A percentile compares a stretch with the other conserved stretches of the same genome.
These are phyloP conservation scores for Populus simonii DNA, from an alignment of 345 rosid genomes.

Conservation along the genomic window DNA sequence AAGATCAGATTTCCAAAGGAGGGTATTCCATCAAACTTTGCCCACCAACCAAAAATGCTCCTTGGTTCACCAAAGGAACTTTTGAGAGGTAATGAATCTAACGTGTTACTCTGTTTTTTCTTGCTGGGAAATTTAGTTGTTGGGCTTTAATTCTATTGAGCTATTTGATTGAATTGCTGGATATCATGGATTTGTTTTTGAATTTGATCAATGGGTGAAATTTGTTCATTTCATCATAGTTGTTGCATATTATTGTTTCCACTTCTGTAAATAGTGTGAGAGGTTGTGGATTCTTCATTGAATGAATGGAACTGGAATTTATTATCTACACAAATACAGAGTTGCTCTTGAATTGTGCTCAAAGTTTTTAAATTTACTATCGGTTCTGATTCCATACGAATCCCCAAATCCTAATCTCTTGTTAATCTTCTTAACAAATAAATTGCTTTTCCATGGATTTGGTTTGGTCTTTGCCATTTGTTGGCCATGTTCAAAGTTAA, in stretches of 20 bases:
- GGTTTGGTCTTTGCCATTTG: background rate
- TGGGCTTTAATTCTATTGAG: background rate
- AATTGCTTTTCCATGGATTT: background rate
- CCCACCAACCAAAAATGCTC: conserved; percentile 48
- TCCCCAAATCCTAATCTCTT: background rate
- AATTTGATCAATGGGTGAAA: background rate
- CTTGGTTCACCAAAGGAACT: conserved; percentile 88
- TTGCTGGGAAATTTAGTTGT: background rate
- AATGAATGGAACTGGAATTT: background rate
- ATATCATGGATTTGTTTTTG: background rate
- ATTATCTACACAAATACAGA: background rate
- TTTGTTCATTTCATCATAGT: background rate
- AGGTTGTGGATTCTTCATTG: background rate
- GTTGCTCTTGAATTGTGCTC: background rate
- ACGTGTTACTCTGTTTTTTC: background rate
- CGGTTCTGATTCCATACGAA: background rate
- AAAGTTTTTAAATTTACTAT: background rate
- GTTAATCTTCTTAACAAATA: conserved; percentile 5
- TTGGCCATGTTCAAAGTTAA: background rate
- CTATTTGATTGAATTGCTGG: background rate
- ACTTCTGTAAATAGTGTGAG: background rate
- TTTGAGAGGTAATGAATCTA: conserved; percentile 57
- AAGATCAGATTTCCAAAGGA: conserved; percentile 80
- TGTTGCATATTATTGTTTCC: background rate
- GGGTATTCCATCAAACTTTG: conserved; percentile 76